Conservation (phyloP, 176 grass and related monocot species). For the Oryza longistaminata region DNA sequence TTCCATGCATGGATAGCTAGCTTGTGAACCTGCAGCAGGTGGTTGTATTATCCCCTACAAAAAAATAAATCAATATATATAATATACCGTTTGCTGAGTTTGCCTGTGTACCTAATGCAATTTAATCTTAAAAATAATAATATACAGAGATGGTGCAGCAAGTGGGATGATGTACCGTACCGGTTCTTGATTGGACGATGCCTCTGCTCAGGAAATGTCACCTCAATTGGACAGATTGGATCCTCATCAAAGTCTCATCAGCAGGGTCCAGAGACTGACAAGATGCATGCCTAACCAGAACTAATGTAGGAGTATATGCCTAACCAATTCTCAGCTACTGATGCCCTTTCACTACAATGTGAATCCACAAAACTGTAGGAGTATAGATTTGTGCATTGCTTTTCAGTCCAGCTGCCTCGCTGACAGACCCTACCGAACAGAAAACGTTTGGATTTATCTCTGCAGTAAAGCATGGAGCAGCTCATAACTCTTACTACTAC, state of each 20-base stretch:
- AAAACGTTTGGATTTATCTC: background rate
- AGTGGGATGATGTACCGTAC: background rate
- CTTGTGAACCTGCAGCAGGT: background rate
- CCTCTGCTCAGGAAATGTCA: constrained; percentile 51
- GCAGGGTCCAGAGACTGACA: constrained; percentile 33
- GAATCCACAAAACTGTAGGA: background rate
- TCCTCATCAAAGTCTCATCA: constrained; percentile 22
- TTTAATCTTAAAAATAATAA: background rate
- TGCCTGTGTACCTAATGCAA: constrained; percentile 18
- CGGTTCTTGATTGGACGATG: constrained; percentile 28
- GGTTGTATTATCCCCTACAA: background rate
- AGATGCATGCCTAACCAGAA: constrained; percentile 45
- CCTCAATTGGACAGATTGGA: constrained; percentile 59
- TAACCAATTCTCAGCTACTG: background rate
- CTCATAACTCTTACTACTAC: background rate
- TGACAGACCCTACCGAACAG: constrained; percentile 14
- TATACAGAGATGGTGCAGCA: background rate
- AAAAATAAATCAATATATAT: background rate
- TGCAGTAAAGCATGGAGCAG: constrained; percentile 1
- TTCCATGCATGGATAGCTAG: background rate
- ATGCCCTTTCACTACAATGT: constrained; percentile 23
- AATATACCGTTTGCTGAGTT: background rate
- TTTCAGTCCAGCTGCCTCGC: background rate
- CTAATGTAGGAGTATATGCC: background rate
- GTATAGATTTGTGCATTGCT: constrained; percentile 17